A percentile compares a stretch with the other conserved stretches of the same genome.
Conservation (phyloP, 1,139 yeast genomes). For the Geotrichum candidum region DNA sequence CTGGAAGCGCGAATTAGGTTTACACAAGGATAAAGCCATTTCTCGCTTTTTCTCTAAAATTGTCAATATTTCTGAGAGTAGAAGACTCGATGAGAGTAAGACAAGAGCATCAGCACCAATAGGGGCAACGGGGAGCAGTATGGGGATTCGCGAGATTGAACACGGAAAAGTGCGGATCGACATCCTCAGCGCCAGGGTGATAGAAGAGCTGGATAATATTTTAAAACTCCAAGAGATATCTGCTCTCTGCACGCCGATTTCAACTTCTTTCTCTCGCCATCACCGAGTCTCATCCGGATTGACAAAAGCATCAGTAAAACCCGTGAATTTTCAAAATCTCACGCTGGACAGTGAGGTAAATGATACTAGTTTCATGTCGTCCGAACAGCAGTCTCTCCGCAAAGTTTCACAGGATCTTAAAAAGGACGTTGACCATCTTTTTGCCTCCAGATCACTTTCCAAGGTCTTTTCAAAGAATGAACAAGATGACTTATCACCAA, state of each 20-base stretch:
- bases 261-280: background rate
- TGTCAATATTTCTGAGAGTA: background rate
- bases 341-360: constrained; percentile 1
- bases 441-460: background rate
- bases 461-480: background rate
- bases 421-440: background rate
- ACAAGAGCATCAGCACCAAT: background rate
- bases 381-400: background rate
- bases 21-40: constrained; percentile 12
- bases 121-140: background rate
- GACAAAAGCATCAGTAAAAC: background rate
- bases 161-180: constrained; percentile 51
- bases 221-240: constrained; percentile 19
- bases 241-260: background rate
- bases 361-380: constrained; percentile 7
- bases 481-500: background rate
- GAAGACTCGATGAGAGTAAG: background rate
- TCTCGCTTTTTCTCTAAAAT: constrained; percentile 13
- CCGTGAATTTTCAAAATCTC: constrained; percentile 1
- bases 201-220: constrained; percentile 57
- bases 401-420: background rate
- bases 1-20: constrained; percentile 17
- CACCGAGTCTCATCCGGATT: background rate
- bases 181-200: constrained; percentile 68
- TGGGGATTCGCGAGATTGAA: background rate